These are phyloP conservation scores for Erodium maritimum DNA, from an alignment of 345 rosid genomes.

Conservation along the genomic window DNA sequence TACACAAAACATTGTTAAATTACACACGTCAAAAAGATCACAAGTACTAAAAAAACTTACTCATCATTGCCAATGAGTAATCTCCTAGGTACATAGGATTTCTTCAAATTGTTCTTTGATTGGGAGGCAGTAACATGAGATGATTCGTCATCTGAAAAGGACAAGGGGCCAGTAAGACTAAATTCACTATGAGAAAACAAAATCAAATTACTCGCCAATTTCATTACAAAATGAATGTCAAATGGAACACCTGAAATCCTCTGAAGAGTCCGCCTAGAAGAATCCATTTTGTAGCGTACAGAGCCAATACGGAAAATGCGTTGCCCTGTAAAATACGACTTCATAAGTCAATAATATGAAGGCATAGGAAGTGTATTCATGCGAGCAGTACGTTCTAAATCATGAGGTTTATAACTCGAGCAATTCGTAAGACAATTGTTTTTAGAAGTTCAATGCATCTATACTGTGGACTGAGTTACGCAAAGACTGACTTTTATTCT, in stretches of 20 bases:
- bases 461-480: slow-evolving; percentile 22
- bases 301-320: slow-evolving; percentile 79
- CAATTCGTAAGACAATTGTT: too few species aligned
- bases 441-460: neutral
- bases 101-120: slow-evolving; percentile 38
- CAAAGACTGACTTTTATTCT: slow-evolving; percentile 30
- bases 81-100: slow-evolving; percentile 73
- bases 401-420: neutral
- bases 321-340: slow-evolving; percentile 36
- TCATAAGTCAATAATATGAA: neutral
- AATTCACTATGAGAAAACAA: too few species aligned
- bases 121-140: slow-evolving; percentile 25
- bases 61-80: slow-evolving; percentile 86
- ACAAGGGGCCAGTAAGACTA: neutral
- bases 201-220: neutral
- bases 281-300: slow-evolving; percentile 77
- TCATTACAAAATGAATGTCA: neutral
- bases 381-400: neutral
- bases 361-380: neutral
- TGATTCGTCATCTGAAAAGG: slow-evolving; percentile 42
- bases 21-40: neutral
- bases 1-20: too few species aligned
- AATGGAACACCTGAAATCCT: slow-evolving; percentile 18
- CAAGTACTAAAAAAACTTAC: slow-evolving; percentile 34
- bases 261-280: slow-evolving; percentile 83